A percentile compares a stretch with the other conserved stretches of the same genome.
These are phyloP conservation scores for Quercus phellos DNA, from an alignment of 331 rosid species.

Conservation along the genomic window DNA sequence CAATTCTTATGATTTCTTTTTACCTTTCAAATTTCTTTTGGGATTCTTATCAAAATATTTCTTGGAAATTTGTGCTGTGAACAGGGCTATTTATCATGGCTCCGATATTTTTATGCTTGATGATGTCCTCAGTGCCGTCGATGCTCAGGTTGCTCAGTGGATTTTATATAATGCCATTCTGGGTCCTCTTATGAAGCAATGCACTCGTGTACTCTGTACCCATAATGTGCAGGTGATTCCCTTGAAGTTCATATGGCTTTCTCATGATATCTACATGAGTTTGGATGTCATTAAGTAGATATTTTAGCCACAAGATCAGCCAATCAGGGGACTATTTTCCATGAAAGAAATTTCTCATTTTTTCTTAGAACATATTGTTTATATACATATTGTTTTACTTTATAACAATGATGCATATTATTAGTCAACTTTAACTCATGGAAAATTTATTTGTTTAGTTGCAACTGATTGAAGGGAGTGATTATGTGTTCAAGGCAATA, in stretches of 20 bases:
- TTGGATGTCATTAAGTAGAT: neutral
- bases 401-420: too few relatives aligned
- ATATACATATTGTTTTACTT: too few relatives aligned
- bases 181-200: conserved; percentile 65
- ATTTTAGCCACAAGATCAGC: neutral
- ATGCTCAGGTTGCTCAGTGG: conserved; percentile 84
- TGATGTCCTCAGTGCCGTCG: conserved; percentile 89
- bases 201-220: conserved; percentile 73
- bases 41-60: conserved; percentile 14
- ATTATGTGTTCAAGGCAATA: neutral
- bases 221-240: conserved; percentile 72
- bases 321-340: neutral
- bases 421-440: too few relatives aligned
- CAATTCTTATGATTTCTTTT: neutral
- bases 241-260: conserved; percentile 8
- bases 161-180: conserved; percentile 67
- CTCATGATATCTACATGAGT: neutral
- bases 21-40: neutral
- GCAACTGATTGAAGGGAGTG: too few relatives aligned
- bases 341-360: neutral
- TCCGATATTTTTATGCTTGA: conserved; percentile 81
- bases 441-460: too few relatives aligned
- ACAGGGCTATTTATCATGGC: conserved; percentile 83
- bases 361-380: neutral
- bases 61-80: conserved; percentile 23